Conservation (phyloP, 441 rosid species). For the Gossypium laxum region DNA sequence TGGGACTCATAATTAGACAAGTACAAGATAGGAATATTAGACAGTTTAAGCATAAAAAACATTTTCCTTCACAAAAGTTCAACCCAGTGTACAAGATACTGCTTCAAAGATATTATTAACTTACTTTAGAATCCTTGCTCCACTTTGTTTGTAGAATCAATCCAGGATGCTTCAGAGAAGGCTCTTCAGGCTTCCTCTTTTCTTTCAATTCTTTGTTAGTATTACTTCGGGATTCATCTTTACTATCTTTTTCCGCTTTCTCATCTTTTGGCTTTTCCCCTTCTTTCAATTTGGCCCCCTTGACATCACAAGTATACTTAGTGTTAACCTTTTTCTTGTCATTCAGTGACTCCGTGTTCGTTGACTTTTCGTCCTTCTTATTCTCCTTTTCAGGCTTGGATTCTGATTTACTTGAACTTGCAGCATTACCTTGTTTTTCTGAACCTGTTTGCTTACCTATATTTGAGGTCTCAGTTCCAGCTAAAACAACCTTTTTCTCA, state of each 20-base stretch:
- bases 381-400: constrained; percentile 32
- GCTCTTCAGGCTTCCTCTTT: constrained; percentile 63
- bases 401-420: constrained; percentile 28
- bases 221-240: constrained; percentile 39
- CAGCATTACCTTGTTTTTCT: constrained; percentile 34
- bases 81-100: not conserved
- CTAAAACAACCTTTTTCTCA: constrained; percentile 27
- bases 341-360: constrained; percentile 26
- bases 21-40: not conserved
- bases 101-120: constrained; percentile 16
- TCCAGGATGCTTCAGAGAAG: constrained; percentile 71
- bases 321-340: constrained; percentile 32
- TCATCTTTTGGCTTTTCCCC: constrained; percentile 37
- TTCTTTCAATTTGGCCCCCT: constrained; percentile 33
- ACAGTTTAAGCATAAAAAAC: not conserved
- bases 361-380: constrained; percentile 36
- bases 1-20: constrained; percentile 14
- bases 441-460: constrained; percentile 23
- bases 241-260: constrained; percentile 23
- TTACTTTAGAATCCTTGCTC: constrained; percentile 60
- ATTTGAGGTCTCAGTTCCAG: constrained; percentile 23
- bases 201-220: constrained; percentile 48
- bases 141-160: constrained; percentile 55
- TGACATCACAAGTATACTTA: constrained; percentile 31
- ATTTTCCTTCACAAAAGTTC: not conserved